Evolutionary conservation across 345 rosid species (phyloP).

Genomic region (Acer negundo): DNA sequence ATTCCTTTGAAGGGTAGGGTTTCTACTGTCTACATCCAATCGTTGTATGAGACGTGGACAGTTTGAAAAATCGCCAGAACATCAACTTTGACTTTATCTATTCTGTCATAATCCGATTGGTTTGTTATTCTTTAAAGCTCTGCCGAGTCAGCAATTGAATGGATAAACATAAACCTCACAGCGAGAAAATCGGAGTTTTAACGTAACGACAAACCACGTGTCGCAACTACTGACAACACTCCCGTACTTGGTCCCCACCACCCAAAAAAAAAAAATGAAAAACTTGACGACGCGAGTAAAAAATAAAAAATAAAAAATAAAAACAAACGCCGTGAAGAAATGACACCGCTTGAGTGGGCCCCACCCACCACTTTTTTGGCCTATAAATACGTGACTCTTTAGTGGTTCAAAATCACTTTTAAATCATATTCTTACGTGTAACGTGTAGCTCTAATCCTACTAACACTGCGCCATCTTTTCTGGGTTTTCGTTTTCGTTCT

Average conservation of each 20-base stretch:
- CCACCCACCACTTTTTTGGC: not conserved
- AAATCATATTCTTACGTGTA: too few species aligned
- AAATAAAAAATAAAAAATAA: not conserved
- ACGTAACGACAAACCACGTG: not conserved
- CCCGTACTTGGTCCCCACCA: not conserved
- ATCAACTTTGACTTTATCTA: too few species aligned
- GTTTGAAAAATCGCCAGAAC: too few species aligned
- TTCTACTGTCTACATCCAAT: too few species aligned
- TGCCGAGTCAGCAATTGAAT: conserved; percentile 26
- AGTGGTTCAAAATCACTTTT: conserved; percentile 1
- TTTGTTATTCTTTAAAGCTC: too few species aligned
- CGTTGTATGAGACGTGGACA: too few species aligned
- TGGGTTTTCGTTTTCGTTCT: not conserved
- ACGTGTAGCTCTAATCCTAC: conserved; percentile 20
- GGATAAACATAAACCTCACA: conserved; percentile 31
- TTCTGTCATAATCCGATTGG: too few species aligned
- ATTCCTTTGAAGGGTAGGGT: too few species aligned
- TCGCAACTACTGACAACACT: not conserved
- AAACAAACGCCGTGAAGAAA: not conserved
- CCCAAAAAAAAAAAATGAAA: not conserved
- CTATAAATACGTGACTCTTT: conserved; percentile 36
- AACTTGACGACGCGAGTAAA: not conserved
- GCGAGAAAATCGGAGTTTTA: not conserved
- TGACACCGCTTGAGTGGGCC: not conserved
- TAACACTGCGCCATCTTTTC: conserved; percentile 16